These are phyloP conservation scores for Leccinum pellstonianum DNA, from an alignment of 768 basidiomycete genomes.

Conservation along the genomic window DNA sequence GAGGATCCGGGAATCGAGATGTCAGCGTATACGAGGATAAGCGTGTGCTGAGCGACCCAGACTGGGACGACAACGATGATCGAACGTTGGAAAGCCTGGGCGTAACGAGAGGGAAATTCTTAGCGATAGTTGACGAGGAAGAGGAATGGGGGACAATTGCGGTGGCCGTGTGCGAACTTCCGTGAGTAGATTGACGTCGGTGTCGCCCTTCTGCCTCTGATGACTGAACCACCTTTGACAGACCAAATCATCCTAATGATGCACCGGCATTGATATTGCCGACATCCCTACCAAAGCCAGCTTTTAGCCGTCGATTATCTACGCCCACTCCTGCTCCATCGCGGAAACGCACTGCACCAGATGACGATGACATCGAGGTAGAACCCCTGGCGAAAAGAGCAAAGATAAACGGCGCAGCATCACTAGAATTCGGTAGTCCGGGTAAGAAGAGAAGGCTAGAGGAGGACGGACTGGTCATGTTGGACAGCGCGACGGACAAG, in stretches of 20 bases:
- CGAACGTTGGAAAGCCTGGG: slow-evolving; percentile 80
- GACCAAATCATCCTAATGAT: slow-evolving; percentile 55
- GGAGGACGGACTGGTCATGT: slow-evolving; percentile 69
- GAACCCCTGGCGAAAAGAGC: slow-evolving; percentile 59
- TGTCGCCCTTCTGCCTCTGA: not conserved
- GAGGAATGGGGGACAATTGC: slow-evolving; percentile 70
- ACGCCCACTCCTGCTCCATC: slow-evolving; percentile 42
- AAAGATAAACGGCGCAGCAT: slow-evolving; percentile 32
- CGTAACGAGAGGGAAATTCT: slow-evolving; percentile 79
- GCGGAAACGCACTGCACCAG: slow-evolving; percentile 58
- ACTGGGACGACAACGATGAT: slow-evolving; percentile 87
- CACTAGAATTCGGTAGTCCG: slow-evolving; percentile 42
- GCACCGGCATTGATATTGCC: slow-evolving; percentile 62
- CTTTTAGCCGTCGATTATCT: slow-evolving; percentile 40
- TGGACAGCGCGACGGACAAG: slow-evolving; percentile 57
- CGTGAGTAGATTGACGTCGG: slow-evolving; percentile 49
- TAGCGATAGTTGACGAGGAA: slow-evolving; percentile 89
- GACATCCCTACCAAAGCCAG: slow-evolving; percentile 57
- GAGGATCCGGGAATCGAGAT: slow-evolving; percentile 46
- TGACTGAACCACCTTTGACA: slow-evolving; percentile 21
- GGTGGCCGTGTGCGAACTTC: slow-evolving; percentile 63
- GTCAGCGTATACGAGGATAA: slow-evolving; percentile 87
- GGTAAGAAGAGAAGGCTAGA: slow-evolving; percentile 67
- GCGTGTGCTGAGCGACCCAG: slow-evolving; percentile 85
- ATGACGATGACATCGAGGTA: slow-evolving; percentile 55